phyloP scores from a whole-genome alignment of 768 basidiomycete species.

The Tricholoma bakamatsutake region DNA sequence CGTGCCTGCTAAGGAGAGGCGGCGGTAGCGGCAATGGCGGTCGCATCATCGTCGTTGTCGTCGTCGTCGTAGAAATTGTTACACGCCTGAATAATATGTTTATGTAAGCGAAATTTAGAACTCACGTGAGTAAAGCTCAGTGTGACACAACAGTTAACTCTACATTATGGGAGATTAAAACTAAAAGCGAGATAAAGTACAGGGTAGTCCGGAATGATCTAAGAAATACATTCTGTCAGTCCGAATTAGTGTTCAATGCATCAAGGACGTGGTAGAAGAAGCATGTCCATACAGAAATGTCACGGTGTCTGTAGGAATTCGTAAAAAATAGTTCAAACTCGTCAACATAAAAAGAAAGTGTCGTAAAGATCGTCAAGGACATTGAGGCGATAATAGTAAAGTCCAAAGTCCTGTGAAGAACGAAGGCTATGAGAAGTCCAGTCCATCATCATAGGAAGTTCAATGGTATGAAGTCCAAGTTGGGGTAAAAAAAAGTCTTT shows the following conservation, averaged over 20 bases:
- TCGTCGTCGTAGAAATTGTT: too few relatives aligned
- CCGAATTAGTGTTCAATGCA: background rate
- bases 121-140: too few relatives aligned
- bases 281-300: conserved; percentile 5
- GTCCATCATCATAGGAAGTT: background rate
- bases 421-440: background rate
- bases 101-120: too few relatives aligned
- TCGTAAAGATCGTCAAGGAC: conserved; percentile 2
- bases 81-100: too few relatives aligned
- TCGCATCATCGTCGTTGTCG: too few relatives aligned
- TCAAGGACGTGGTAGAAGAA: background rate
- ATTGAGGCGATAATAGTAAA: background rate
- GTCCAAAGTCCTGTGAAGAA: background rate
- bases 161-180: conserved; percentile 3
- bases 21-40: too few relatives aligned
- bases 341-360: background rate
- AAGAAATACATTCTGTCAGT: conserved; percentile 3
- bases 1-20: too few relatives aligned
- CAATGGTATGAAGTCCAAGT: conserved; percentile 3
- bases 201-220: conserved; percentile 1
- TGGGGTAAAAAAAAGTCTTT: background rate
- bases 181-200: conserved; percentile 1
- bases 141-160: background rate
- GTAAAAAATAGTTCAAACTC: background rate
- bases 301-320: background rate